Percentiles rank a stretch among this genome's conserved stretches.
Conservation (phyloP, 2,329 filamentous ascomycete species). For the Didymella segeticola region DNA sequence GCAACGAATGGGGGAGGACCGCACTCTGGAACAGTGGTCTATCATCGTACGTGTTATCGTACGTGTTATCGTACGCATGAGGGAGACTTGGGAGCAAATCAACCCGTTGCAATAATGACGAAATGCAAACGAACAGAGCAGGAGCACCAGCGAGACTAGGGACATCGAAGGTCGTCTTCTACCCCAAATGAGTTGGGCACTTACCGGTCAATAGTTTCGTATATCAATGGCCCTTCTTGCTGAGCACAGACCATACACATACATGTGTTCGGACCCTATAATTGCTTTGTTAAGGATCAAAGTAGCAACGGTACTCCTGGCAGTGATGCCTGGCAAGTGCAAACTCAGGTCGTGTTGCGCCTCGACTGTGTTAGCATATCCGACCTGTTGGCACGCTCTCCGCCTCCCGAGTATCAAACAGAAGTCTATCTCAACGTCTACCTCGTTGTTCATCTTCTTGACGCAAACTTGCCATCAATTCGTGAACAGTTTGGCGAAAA, state of each 20-base stretch:
- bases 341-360: conserved; percentile 10
- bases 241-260: conserved; percentile 16
- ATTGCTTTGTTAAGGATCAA: conserved; percentile 24
- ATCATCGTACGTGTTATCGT: conserved; percentile 7
- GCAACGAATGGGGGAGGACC: background rate
- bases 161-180: background rate
- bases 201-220: conserved; percentile 10
- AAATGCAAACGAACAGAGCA: conserved; percentile 7
- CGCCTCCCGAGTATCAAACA: conserved; percentile 10
- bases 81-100: background rate
- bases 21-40: background rate
- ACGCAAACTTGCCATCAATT: background rate
- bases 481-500: background rate
- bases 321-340: conserved; percentile 6
- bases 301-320: conserved; percentile 26
- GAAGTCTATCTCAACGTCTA: conserved; percentile 17
- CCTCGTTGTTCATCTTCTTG: background rate
- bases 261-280: conserved; percentile 24
- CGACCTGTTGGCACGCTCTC: conserved; percentile 15
- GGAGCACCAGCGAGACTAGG: too few relatives aligned
- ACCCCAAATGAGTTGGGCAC: conserved; percentile 6
- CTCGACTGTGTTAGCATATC: conserved; percentile 11
- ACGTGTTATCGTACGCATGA: background rate
- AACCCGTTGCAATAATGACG: background rate
- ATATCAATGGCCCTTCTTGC: background rate